These are phyloP conservation scores for Nematodospora valgi DNA, from an alignment of 805 yeast species.

Conservation along the genomic window DNA sequence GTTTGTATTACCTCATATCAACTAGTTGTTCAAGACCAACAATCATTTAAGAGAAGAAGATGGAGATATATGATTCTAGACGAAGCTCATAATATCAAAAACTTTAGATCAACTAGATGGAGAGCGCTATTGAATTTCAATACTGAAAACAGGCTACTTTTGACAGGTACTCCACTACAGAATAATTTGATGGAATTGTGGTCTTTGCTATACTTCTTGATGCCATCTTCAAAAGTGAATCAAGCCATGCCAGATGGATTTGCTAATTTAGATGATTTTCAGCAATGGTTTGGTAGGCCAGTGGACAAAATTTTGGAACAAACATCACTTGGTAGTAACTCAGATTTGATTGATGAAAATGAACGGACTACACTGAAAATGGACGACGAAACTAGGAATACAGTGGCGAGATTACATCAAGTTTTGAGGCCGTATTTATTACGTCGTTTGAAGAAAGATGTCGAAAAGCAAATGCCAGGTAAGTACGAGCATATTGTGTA, in stretches of 20 bases:
- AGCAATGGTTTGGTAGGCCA: conserved; percentile 98
- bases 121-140: conserved; percentile 91
- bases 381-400: conserved; percentile 75
- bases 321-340: conserved; percentile 42
- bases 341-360: conserved; percentile 42
- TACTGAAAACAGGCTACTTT: conserved; percentile 77
- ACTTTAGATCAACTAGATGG: conserved; percentile 96
- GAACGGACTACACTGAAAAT: conserved; percentile 38
- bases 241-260: conserved; percentile 91
- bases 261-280: conserved; percentile 93
- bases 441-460: conserved; percentile 92
- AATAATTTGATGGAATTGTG: conserved; percentile 93
- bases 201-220: conserved; percentile 90
- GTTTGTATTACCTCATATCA: conserved; percentile 97
- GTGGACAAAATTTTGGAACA: conserved; percentile 89
- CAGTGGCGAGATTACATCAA: conserved; percentile 87
- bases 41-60: conserved; percentile 82
- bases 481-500: conserved; percentile 93
- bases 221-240: conserved; percentile 80
- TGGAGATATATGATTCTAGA: conserved; percentile 98
- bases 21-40: conserved; percentile 95
- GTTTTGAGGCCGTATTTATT: conserved; percentile 89
- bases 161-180: conserved; percentile 97
- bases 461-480: conserved; percentile 98
- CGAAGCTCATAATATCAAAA: conserved; percentile 97